These are phyloP conservation scores for Epichloe uncinata DNA, from an alignment of 2,329 filamentous ascomycete species.

Conservation along the genomic window DNA sequence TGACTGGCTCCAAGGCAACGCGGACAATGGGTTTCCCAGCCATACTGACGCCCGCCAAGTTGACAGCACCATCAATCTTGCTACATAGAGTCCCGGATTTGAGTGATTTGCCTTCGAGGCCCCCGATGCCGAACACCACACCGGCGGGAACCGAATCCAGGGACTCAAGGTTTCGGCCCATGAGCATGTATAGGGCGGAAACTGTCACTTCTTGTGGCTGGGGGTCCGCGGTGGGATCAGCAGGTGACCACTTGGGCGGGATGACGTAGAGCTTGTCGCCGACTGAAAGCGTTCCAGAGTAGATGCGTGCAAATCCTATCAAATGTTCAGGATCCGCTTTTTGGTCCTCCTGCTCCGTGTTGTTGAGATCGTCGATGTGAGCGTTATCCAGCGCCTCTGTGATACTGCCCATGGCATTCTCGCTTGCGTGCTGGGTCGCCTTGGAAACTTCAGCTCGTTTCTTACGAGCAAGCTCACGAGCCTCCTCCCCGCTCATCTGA, in stretches of 20 bases:
- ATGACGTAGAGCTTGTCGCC: constrained; percentile 87
- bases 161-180: constrained; percentile 80
- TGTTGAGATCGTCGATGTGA: constrained; percentile 40
- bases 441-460: constrained; percentile 82
- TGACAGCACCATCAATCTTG: constrained; percentile 71
- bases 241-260: constrained; percentile 83
- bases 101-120: constrained; percentile 82
- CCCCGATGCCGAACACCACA: constrained; percentile 88
- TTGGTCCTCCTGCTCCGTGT: constrained; percentile 35
- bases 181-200: constrained; percentile 82
- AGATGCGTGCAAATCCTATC: constrained; percentile 88
- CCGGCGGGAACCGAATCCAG: constrained; percentile 79
- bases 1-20: constrained; percentile 85
- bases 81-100: constrained; percentile 93
- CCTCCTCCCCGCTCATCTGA: constrained; percentile 76
- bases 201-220: constrained; percentile 73
- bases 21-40: constrained; percentile 84
- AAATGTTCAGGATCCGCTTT: constrained; percentile 69
- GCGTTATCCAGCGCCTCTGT: constrained; percentile 47
- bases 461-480: constrained; percentile 70
- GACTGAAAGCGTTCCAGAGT: constrained; percentile 78
- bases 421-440: constrained; percentile 41
- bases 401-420: constrained; percentile 40
- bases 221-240: constrained; percentile 55
- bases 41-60: constrained; percentile 73